Evolutionary conservation across 768 basidiomycete genomes (phyloP).

Genomic region (Tulasnella sp.): DNA sequence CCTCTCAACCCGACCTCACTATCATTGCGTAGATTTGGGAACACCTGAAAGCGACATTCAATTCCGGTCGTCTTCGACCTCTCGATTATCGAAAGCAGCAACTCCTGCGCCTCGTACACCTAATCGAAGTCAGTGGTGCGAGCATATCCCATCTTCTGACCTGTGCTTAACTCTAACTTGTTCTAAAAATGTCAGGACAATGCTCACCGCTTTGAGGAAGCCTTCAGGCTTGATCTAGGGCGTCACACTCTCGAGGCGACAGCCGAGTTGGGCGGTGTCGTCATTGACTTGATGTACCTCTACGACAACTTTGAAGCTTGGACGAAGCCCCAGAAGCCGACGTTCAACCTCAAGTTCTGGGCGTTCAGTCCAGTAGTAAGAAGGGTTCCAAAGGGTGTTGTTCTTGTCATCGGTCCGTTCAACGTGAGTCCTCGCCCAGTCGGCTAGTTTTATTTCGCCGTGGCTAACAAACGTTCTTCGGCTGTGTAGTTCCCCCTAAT

Average conservation of each 20-base stretch:
- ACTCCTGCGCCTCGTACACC: conserved; percentile 51
- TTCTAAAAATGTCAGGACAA: conserved; percentile 41
- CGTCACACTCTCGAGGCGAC: conserved; percentile 55
- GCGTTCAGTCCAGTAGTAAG: conserved; percentile 55
- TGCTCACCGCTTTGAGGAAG: conserved; percentile 46
- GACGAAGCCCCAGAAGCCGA: conserved; percentile 54
- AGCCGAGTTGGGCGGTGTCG: conserved; percentile 50
- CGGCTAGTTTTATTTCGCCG: background rate
- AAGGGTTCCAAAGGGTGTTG: conserved; percentile 57
- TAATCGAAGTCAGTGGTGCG: conserved; percentile 12
- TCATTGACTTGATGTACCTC: conserved; percentile 37
- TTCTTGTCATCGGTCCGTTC: conserved; percentile 28
- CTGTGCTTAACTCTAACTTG: background rate
- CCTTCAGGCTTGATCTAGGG: conserved; percentile 56
- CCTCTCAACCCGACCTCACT: background rate
- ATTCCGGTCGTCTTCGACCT: conserved; percentile 54
- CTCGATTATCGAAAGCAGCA: conserved; percentile 66
- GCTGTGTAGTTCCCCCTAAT: background rate
- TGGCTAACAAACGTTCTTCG: background rate
- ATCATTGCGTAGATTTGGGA: conserved; percentile 44
- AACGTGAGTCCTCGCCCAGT: conserved; percentile 19
- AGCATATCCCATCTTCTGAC: background rate
- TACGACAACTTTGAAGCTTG: conserved; percentile 64
- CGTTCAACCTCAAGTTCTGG: conserved; percentile 49
- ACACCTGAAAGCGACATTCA: conserved; percentile 49